Percentiles rank a stretch among this genome's conserved stretches.
phyloP scores from a whole-genome alignment of 176 grass and related monocot genomes.

The Oryza coarctata region DNA sequence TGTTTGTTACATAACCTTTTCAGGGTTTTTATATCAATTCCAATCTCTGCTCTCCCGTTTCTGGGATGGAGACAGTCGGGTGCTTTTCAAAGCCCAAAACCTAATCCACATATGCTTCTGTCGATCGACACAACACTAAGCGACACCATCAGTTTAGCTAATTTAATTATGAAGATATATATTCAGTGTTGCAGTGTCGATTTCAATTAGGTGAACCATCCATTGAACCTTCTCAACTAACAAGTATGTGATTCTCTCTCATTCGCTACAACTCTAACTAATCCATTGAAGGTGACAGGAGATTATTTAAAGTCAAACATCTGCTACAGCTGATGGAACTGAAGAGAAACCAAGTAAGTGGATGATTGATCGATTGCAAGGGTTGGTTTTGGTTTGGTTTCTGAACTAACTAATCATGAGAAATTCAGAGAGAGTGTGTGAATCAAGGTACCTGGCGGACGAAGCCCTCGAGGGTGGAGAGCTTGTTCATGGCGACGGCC shows the following conservation, averaged over 20 bases:
- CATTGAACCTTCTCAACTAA: constrained; percentile 28
- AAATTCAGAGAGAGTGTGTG: background rate
- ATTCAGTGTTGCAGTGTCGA: constrained; percentile 1
- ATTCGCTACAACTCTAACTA: constrained; percentile 36
- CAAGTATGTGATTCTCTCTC: background rate
- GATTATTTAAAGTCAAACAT: background rate
- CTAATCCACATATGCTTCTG: constrained; percentile 35
- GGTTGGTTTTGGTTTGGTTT: background rate
- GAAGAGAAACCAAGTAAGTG: background rate
- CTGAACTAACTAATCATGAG: background rate
- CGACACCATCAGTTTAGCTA: background rate
- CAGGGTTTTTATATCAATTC: background rate
- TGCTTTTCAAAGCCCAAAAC: constrained; percentile 30
- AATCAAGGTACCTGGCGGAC: constrained; percentile 66
- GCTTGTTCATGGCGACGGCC: constrained; percentile 80
- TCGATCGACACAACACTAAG: background rate
- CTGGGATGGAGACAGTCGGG: constrained; percentile 46
- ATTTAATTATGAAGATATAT: background rate
- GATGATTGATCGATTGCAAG: background rate
- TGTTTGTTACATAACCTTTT: background rate
- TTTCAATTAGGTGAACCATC: constrained; percentile 50
- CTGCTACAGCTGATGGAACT: background rate
- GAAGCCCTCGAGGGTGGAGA: constrained; percentile 76
- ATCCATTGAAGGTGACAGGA: constrained; percentile 33
- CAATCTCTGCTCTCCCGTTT: constrained; percentile 2